Conservation (phyloP, 2,329 filamentous ascomycete species). For the Pseudonectria foliicola region DNA sequence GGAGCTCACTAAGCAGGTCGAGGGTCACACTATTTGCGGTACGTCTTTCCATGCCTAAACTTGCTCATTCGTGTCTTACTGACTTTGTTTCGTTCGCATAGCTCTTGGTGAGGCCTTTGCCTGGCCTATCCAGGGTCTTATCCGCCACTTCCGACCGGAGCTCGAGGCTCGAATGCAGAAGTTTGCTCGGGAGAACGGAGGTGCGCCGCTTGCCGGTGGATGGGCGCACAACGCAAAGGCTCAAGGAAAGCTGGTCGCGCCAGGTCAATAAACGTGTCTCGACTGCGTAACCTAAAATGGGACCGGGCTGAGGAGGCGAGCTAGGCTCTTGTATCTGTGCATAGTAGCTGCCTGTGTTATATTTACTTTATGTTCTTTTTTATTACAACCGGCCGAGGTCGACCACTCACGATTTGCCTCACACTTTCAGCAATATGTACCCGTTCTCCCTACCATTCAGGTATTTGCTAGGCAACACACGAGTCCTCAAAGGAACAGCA, state of each 20-base stretch:
- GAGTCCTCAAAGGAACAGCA: too few relatives aligned
- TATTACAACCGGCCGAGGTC: too few relatives aligned
- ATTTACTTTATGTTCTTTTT: constrained; percentile 11
- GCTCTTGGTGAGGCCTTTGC: constrained; percentile 95
- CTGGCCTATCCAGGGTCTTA: constrained; percentile 96
- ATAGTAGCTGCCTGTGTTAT: constrained; percentile 7
- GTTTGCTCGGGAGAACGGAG: constrained; percentile 66
- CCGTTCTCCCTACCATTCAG: too few relatives aligned
- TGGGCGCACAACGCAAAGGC: constrained; percentile 70
- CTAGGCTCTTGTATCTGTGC: constrained; percentile 5
- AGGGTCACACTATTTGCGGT: constrained; percentile 98
- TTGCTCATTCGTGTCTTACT: neutral
- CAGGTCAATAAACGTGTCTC: constrained; percentile 64
- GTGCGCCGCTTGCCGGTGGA: constrained; percentile 73
- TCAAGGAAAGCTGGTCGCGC: constrained; percentile 78
- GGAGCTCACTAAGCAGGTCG: constrained; percentile 98
- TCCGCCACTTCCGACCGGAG: constrained; percentile 96
- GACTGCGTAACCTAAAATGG: neutral
- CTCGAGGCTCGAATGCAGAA: constrained; percentile 84
- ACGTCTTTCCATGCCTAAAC: constrained; percentile 29
- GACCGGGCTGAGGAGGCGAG: constrained; percentile 2
- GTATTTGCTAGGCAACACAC: too few relatives aligned
- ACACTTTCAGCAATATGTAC: too few relatives aligned
- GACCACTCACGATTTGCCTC: too few relatives aligned
- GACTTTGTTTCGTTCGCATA: constrained; percentile 29